These are phyloP conservation scores for Mortierella sp. DNA, from an alignment of 371 early-diverging fungal genomes.

Conservation along the genomic window DNA sequence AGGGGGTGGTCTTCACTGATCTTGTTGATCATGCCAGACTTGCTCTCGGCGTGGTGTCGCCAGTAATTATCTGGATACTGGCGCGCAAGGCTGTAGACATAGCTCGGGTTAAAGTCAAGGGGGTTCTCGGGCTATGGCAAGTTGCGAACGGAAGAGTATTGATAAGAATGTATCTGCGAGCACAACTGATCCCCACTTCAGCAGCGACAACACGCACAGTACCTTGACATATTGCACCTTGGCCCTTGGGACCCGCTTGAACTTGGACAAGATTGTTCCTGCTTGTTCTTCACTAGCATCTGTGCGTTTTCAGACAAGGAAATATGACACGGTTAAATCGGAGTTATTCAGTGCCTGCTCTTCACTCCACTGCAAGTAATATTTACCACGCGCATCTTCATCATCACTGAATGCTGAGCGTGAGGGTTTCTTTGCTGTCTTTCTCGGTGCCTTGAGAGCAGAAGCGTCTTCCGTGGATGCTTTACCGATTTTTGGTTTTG, in stretches of 20 bases:
- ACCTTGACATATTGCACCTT: conserved; percentile 41
- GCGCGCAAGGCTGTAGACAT: conserved; percentile 59
- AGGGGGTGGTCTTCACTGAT: conserved; percentile 77
- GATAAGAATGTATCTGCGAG: too few species aligned
- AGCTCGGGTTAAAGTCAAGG: conserved; percentile 58
- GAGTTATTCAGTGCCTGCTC: too few species aligned
- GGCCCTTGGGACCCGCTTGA: conserved; percentile 32
- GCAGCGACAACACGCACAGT: too few species aligned
- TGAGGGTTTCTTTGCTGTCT: conserved; percentile 24
- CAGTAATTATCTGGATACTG: conserved; percentile 75
- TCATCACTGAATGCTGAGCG: conserved; percentile 51
- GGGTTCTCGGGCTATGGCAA: conserved; percentile 35
- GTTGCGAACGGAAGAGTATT: too few species aligned
- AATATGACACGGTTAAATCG: background rate
- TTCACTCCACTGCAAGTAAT: background rate
- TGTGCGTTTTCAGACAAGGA: background rate
- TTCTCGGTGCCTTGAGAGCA: conserved; percentile 30
- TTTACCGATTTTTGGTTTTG: conserved; percentile 28
- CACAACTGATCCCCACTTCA: too few species aligned
- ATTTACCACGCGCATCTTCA: conserved; percentile 26
- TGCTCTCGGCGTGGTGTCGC: conserved; percentile 61
- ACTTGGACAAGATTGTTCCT: conserved; percentile 22
- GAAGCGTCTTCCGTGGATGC: conserved; percentile 15
- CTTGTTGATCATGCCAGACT: conserved; percentile 61
- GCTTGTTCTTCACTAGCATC: conserved; percentile 11